phyloP scores from a whole-genome alignment of 441 rosid genomes.

The Pelargonium cotyledonis region DNA sequence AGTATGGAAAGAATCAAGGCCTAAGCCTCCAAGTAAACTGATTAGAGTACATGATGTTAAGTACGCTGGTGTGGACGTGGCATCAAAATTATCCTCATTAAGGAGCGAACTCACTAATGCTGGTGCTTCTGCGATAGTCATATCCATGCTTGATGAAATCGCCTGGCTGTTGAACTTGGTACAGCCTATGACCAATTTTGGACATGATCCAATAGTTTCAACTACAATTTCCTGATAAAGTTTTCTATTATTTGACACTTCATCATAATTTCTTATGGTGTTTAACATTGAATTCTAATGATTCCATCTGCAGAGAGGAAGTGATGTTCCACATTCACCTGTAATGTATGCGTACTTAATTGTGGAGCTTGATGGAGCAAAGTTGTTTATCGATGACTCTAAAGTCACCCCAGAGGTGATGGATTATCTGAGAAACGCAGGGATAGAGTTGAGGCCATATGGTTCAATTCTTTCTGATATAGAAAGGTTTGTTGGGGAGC shows the following conservation, averaged over 20 bases:
- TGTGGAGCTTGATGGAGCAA: constrained; percentile 63
- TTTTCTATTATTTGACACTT: not conserved
- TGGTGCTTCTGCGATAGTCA: constrained; percentile 71
- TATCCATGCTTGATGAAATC: constrained; percentile 95
- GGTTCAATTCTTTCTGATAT: constrained; percentile 67
- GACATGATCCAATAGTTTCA: not conserved
- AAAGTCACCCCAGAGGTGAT: constrained; percentile 73
- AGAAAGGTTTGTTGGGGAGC: constrained; percentile 40
- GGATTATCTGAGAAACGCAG: constrained; percentile 67
- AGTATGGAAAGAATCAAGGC: constrained; percentile 85
- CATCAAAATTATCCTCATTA: constrained; percentile 59
- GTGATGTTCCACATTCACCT: constrained; percentile 93
- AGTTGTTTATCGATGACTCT: constrained; percentile 57
- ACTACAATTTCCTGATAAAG: not conserved
- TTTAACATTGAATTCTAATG: constrained; percentile 1
- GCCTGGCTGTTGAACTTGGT: constrained; percentile 97
- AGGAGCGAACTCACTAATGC: constrained; percentile 62
- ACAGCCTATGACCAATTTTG: constrained; percentile 22
- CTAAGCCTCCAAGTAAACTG: constrained; percentile 68
- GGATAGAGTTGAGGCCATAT: constrained; percentile 65
- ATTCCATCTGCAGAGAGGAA: constrained; percentile 65
- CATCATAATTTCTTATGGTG: not conserved
- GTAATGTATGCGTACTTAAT: constrained; percentile 83
- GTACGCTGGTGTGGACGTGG: constrained; percentile 78
- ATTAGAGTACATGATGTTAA: constrained; percentile 80